Base-by-base conservation (phyloP, 768 basidiomycete genomes). In the Mrakia blollopis region DNA sequence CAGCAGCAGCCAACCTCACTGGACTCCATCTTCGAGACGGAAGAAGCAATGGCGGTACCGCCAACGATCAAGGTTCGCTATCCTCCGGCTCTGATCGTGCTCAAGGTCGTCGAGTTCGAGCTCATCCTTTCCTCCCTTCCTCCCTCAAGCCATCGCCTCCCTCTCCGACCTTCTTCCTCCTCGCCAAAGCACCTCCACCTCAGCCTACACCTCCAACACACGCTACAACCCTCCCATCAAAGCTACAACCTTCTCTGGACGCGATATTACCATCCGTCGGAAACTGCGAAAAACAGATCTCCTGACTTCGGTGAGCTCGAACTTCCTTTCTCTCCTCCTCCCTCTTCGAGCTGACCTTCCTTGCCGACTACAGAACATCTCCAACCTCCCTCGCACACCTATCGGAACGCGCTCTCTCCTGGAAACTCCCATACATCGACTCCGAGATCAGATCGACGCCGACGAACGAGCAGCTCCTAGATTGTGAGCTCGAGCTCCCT, bases 321-420 rank as follows among this genome's bases (percentile, higher is more conserved):
- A 10, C 28, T 30, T 13, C 30, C 28, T 10, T 25, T 41, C 28
- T 71, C 25, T 50, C 28, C 2, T n/a, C 44, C 37, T 50, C 6
- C 11, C 37, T 3, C 28, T 18, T 6, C 8, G 18, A 28, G 25
- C 47, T 71, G n/a, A 52, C 28, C 47, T 44, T 69, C n/a, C 0
- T 69, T 9, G 32, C 16, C 5, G 14, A 18, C 13, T 11, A 0
- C 47, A 74, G 73, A 68, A 76, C n/a, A 44, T 71, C 67, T 50
- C 75, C 57, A 70, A 71, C 39, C 65, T 76, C 16, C 68, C 75
- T 61, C 75, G 75, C 10, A 70, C 69, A 28, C 39, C 75, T 16
- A 32, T 69, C 1, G 75, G 75, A 11, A 61, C 69, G 0, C 60
- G 71, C 41, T 47, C 30, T 1, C 69, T 76, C 1, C 75, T 76